A percentile compares a stretch with the other conserved stretches of the same genome.
These are phyloP conservation scores for Salvia hispanica DNA, from an alignment of 257 asterid genomes.

Conservation along the genomic window DNA sequence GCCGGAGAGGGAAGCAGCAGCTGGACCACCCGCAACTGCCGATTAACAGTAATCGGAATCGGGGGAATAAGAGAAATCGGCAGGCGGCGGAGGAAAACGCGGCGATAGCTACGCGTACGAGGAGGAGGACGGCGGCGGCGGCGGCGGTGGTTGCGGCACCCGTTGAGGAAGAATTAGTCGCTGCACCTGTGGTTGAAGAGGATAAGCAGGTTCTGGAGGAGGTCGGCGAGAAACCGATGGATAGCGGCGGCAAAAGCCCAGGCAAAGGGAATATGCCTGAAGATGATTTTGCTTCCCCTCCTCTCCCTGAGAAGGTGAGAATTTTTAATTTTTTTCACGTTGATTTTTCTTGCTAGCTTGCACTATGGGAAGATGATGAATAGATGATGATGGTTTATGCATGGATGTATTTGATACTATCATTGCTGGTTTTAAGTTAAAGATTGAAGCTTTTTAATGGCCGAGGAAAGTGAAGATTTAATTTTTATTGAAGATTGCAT, in stretches of 20 bases:
- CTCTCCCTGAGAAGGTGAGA: slow-evolving; percentile 71
- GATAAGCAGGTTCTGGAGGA: slow-evolving; percentile 38
- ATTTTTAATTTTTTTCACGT: background rate
- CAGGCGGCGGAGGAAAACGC: slow-evolving; percentile 47
- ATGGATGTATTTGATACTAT: slow-evolving; percentile 24
- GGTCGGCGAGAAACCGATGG: slow-evolving; percentile 59
- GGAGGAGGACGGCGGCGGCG: slow-evolving; percentile 57
- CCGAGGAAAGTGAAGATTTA: slow-evolving; percentile 20
- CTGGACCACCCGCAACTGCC: slow-evolving; percentile 33
- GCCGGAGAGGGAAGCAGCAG: slow-evolving; percentile 41
- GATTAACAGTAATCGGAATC: slow-evolving; percentile 34
- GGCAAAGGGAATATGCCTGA: slow-evolving; percentile 58
- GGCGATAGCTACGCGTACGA: slow-evolving; percentile 60
- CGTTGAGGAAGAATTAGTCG: too few species aligned
- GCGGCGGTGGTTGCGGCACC: slow-evolving; percentile 42
- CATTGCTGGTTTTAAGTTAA: slow-evolving; percentile 24
- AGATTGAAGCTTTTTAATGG: slow-evolving; percentile 27
- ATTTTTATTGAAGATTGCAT: slow-evolving; percentile 4
- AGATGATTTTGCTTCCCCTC: slow-evolving; percentile 51
- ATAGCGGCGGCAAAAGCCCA: slow-evolving; percentile 55
- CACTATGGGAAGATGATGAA: background rate
- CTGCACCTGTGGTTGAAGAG: slow-evolving; percentile 36
- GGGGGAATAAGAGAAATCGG: slow-evolving; percentile 20
- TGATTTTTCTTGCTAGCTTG: too few species aligned
- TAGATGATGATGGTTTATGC: slow-evolving; percentile 6